These are phyloP conservation scores for Chrysoporthe puriensis DNA, from an alignment of 2,329 filamentous ascomycete genomes.

Conservation along the genomic window DNA sequence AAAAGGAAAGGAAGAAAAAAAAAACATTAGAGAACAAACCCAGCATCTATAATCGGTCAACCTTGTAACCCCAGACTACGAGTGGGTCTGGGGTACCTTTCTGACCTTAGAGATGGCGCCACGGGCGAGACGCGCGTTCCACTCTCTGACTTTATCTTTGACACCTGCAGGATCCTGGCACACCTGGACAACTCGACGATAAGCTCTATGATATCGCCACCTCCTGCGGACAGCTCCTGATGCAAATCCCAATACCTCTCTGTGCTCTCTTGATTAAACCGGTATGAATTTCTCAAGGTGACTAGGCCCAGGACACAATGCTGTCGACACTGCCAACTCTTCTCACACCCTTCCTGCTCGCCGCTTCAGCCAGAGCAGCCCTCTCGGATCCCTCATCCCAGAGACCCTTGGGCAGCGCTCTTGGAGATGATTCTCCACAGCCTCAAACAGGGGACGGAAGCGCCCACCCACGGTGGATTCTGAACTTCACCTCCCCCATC, in stretches of 20 bases:
- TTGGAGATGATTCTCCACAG: neutral
- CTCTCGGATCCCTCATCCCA: neutral
- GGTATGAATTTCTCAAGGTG: neutral
- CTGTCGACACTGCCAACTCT: neutral
- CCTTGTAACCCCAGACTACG: neutral
- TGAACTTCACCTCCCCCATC: constrained; percentile 52
- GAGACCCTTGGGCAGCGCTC: neutral
- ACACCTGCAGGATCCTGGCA: neutral
- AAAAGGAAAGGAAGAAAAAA: too few species aligned
- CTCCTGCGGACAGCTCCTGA: neutral
- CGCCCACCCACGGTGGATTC: constrained; percentile 31
- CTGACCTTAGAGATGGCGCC: neutral
- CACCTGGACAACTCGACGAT: neutral
- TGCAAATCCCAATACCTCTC: neutral
- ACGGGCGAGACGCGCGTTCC: constrained; percentile 7
- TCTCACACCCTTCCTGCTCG: neutral
- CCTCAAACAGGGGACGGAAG: neutral
- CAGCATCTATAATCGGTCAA: neutral
- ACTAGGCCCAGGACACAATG: neutral
- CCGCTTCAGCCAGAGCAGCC: neutral
- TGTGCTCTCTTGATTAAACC: neutral
- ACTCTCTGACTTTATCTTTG: neutral
- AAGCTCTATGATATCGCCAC: constrained; percentile 1
- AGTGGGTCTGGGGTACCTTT: neutral
- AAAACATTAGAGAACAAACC: neutral